Base-by-base conservation (phyloP, 352 stramenopile genomes). In the Lagenidium giganteum region DNA sequence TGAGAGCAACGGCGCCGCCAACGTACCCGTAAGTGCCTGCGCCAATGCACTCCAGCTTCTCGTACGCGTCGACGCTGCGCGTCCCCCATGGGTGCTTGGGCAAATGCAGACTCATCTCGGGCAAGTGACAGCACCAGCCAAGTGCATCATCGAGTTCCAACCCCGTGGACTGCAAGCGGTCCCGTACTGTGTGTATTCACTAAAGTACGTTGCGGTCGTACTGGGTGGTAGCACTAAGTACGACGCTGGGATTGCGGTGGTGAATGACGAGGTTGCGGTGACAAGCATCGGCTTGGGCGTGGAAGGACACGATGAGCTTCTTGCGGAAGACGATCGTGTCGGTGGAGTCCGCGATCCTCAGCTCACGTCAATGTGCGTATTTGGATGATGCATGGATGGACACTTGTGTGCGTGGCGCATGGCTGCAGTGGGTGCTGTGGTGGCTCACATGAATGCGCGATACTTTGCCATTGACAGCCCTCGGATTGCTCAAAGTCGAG, bases 1-100 rank as follows among this genome's bases (percentile, higher is more conserved):
- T 30, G 42, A 14, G 5, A 14, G 14, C 31, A 17, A 18, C 20
- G 33, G 42, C 16, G 17, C 30, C 28, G 42, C 29, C 20, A 3
- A 53, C 61, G 33, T 53, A 89, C 80, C 83, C 83, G 31, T 94
- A 94, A 13, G 83, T 94, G n/a, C 83, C 83, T n/a, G 80, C 80
- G 18, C 83, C 83, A 36, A 94, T 93, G 64, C 83, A 91, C 45
- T 94, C 83, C 21, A 94, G 70, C 67, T 94, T 94, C 64, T 93
- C 83, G 44, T 94, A 94, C 44, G 78, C 73, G 42, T 88, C 73
- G 57, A 94, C 79, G 52, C 75, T 64, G 41, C 77, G 73, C 20
- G 82, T 94, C 34, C 82, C 78, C 83, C 83, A 94, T 30, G 83
- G 64, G 42, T 91, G 80, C 67, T 84, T 83, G 37, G 83, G 83